Evolutionary conservation across 1,139 yeast species (phyloP).

Genomic region (Meyerozyma carpophila): DNA sequence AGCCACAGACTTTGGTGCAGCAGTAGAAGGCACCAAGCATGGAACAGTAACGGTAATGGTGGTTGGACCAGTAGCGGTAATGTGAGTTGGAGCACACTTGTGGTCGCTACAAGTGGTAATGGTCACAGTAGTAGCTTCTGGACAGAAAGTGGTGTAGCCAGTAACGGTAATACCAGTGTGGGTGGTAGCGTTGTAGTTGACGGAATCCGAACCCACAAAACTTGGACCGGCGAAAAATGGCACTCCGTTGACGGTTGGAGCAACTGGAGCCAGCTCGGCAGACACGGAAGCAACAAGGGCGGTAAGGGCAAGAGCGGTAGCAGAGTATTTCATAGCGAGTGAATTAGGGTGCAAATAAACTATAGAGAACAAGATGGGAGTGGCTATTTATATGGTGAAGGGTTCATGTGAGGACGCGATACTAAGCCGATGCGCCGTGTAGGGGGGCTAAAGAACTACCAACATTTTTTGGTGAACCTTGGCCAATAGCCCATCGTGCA

Average conservation of each 20-base stretch:
- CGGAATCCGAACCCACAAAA: no score
- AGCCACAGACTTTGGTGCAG: no score
- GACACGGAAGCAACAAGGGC: neutral
- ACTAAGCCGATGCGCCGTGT: no score
- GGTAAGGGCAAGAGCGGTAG: neutral
- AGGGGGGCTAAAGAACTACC: no score
- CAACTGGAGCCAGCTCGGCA: neutral
- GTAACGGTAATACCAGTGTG: constrained; percentile 10
- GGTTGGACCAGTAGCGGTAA: constrained; percentile 11
- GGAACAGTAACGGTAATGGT: constrained; percentile 12
- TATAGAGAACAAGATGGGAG: neutral
- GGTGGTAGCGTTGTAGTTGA: constrained; percentile 2
- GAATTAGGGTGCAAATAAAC: neutral
- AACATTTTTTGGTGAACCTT: no score
- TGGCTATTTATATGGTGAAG: neutral
- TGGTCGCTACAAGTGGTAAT: constrained; percentile 11
- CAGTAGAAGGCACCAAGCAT: constrained; percentile 7
- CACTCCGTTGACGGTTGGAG: neutral
- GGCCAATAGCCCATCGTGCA: no score
- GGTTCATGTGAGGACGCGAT: no score
- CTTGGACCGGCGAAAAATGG: neutral
- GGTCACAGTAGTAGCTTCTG: constrained; percentile 12
- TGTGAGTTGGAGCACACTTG: constrained; percentile 9
- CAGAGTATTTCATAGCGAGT: neutral
- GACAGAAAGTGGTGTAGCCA: constrained; percentile 16